Evolutionary conservation across 768 basidiomycete species (phyloP).

Genomic region (Jaapia argillacea): DNA sequence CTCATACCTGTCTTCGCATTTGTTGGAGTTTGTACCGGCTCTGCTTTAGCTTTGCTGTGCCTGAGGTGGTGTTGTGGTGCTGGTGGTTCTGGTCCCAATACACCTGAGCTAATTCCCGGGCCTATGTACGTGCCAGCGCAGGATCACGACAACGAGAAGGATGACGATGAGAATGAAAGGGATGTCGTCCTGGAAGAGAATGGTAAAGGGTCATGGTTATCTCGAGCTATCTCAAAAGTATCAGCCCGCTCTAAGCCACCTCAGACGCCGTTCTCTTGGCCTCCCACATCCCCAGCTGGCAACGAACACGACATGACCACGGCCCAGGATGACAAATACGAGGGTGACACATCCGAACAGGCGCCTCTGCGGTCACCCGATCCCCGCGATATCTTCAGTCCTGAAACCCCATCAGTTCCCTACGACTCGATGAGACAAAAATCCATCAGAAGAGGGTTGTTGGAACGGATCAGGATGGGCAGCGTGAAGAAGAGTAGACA

Average conservation of each 20-base stretch:
- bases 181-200: too few relatives aligned
- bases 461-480: slow-evolving; percentile 29
- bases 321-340: slow-evolving; percentile 12
- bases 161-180: background rate
- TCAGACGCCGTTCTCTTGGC: background rate
- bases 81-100: too few relatives aligned
- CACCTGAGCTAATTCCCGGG: background rate
- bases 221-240: background rate
- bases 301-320: background rate
- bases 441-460: slow-evolving; percentile 41
- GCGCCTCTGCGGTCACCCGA: too few relatives aligned
- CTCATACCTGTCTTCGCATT: background rate
- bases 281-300: too few relatives aligned
- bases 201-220: background rate
- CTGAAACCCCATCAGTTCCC: slow-evolving; percentile 17
- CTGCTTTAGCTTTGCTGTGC: background rate
- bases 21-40: background rate
- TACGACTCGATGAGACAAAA: slow-evolving; percentile 39
- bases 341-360: too few relatives aligned
- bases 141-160: background rate
- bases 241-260: too few relatives aligned
- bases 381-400: too few relatives aligned
- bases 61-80: background rate
- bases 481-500: too few relatives aligned
- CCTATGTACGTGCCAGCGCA: background rate